Conservation (phyloP, 192 early-diverging fungal genomes). For the Podila horticola region DNA sequence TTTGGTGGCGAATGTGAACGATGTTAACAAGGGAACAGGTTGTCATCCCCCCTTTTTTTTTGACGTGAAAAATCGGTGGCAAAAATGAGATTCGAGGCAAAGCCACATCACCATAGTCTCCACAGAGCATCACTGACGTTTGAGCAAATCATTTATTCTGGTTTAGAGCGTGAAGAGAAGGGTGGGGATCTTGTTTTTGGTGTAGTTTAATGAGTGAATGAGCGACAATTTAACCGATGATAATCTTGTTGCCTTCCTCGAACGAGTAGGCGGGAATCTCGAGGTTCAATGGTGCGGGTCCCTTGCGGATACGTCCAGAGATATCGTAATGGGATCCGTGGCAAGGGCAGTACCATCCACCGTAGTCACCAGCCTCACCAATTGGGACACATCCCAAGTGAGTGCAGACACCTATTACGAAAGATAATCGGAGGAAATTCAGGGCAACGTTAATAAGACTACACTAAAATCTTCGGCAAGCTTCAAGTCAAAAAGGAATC, state of each 20-base stretch:
- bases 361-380: conserved; percentile 97
- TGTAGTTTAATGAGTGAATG: no score
- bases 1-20: background rate
- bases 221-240: conserved; percentile 80
- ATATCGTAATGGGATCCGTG: conserved; percentile 99
- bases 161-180: conserved; percentile 1
- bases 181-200: conserved; percentile 1
- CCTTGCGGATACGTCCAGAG: conserved; percentile 97
- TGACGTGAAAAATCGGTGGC: conserved; percentile 1
- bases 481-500: conserved; percentile 53
- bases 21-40: background rate
- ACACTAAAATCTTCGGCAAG: conserved; percentile 72
- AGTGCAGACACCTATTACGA: conserved; percentile 63
- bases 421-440: background rate
- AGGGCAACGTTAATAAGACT: background rate
- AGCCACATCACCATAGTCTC: no score
- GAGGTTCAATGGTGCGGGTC: conserved; percentile 97
- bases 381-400: conserved; percentile 98
- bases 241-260: conserved; percentile 70
- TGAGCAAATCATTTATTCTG: background rate
- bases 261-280: conserved; percentile 86
- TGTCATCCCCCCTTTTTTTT: background rate
- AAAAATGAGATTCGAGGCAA: background rate
- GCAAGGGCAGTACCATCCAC: conserved; percentile 99
- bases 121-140: no score